Percentiles rank a stretch among this genome's conserved stretches.
Evolutionary conservation across 768 basidiomycete genomes (phyloP).

Genomic region (Lentinula detonsa): DNA sequence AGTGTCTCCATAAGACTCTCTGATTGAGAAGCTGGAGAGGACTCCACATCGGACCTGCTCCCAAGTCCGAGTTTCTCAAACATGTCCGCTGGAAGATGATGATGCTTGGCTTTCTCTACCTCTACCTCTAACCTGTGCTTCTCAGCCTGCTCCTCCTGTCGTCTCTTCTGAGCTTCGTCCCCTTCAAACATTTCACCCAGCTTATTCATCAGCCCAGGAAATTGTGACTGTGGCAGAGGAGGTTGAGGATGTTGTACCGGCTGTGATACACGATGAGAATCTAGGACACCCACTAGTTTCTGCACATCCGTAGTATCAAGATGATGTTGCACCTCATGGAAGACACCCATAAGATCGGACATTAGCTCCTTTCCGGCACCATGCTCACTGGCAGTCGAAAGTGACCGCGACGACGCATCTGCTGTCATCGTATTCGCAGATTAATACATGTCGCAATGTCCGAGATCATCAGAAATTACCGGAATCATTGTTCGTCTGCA

Average conservation of each 20-base stretch:
- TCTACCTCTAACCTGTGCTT: slow-evolving; percentile 7
- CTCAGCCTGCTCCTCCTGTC: slow-evolving; percentile 7
- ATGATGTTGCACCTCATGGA: slow-evolving; percentile 5
- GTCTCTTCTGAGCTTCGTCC: background rate
- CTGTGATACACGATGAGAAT: background rate
- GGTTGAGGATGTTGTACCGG: slow-evolving; percentile 11
- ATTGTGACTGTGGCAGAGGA: background rate
- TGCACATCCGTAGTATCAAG: slow-evolving; percentile 3
- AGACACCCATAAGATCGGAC: background rate
- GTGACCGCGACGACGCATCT: background rate
- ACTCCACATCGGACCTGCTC: background rate
- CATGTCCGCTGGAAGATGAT: background rate
- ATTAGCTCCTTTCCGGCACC: background rate
- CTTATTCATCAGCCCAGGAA: slow-evolving; percentile 10
- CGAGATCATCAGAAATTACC: no score
- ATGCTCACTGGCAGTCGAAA: background rate
- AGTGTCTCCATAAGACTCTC: background rate
- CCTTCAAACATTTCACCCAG: background rate
- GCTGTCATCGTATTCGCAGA: no score
- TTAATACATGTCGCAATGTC: no score
- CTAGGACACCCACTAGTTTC: background rate
- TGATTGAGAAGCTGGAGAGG: background rate
- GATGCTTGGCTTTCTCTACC: background rate
- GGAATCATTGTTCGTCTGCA: no score
- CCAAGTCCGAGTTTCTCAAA: background rate